Base-by-base conservation (phyloP, 495 filamentous ascomycete genomes). In the Lasiosphaeria miniovina region DNA sequence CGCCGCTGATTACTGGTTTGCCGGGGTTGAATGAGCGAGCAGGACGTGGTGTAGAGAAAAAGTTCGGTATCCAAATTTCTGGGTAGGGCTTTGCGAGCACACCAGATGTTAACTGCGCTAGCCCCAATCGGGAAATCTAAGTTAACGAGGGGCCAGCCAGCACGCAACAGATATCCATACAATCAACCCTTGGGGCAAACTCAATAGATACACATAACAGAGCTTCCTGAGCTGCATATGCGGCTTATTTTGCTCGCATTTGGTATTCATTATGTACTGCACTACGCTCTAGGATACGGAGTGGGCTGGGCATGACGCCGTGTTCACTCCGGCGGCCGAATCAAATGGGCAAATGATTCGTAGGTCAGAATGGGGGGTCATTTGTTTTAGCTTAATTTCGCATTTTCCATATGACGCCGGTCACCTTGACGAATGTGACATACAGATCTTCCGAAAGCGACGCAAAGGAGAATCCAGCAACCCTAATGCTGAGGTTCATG, bases 371-470 rank as follows among this genome's bases (percentile, higher is more conserved):
- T 52, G 55, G 61, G 35, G 59, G 62, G 31, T 60, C 53, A 58
- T 61, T 67, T 24, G 24, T 24, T 69, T 70, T 66, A 67, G 68
- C 69, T 74, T 66, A 65, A 74, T 68, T 70, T 70, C 61, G 64
- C 72, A 71, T 64, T 78, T 78, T 75, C 75, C 76, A 72, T 77
- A 68, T 77, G 70, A 74, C 71, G 68, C 71, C 71, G 62, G 69
- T 68, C 69, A 71, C 69, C 59, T 61, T 70, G 72, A 72, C 66
- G 67, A 24, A 71, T 73, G 74, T 78, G 75, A 79, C 75, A 74
- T 73, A 77, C 71, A 78, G 77, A 75, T 73, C 76, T 76, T 77
- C 76, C 77, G 75, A 80, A 75, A 77, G 71, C 68, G 67, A 73
- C 75, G 74, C 74, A 75, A 75, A 78, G 69, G 70, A 63, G 71